Percentiles rank a stretch among this genome's conserved stretches.
Conservation (phyloP, 2,329 filamentous ascomycete genomes). For the Bisporella sp. region DNA sequence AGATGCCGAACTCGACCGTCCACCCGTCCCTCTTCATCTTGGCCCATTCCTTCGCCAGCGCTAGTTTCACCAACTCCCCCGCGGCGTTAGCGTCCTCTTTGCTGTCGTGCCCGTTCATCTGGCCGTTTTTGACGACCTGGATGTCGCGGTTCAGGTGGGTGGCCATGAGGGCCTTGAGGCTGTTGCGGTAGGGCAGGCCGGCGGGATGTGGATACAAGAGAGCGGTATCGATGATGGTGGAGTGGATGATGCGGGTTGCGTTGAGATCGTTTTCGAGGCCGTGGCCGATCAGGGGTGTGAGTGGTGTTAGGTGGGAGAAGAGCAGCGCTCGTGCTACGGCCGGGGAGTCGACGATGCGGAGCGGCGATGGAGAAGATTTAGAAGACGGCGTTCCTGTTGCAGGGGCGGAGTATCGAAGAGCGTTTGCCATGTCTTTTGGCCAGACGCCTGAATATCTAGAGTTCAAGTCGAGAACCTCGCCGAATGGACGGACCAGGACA, state of each 20-base stretch:
- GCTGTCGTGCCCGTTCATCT: slow-evolving; percentile 70
- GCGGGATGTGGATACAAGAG: slow-evolving; percentile 72
- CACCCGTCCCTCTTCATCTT: slow-evolving; percentile 61
- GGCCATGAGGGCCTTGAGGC: slow-evolving; percentile 69
- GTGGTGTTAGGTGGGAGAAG: slow-evolving; percentile 65
- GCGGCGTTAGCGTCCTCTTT: slow-evolving; percentile 86
- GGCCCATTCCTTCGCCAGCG: slow-evolving; percentile 65
- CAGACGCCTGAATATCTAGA: slow-evolving; percentile 86
- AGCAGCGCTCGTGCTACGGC: slow-evolving; percentile 68
- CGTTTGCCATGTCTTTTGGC: slow-evolving; percentile 66
- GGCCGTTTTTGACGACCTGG: slow-evolving; percentile 51
- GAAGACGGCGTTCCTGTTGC: slow-evolving; percentile 15
- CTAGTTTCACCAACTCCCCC: slow-evolving; percentile 73
- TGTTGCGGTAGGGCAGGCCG: slow-evolving; percentile 70
- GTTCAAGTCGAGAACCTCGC: slow-evolving; percentile 84
- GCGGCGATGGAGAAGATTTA: slow-evolving; percentile 24
- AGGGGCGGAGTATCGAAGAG: slow-evolving; percentile 44
- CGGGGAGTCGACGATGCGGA: slow-evolving; percentile 73
- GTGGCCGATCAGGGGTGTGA: slow-evolving; percentile 84
- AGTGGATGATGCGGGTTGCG: slow-evolving; percentile 72
- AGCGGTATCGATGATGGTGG: slow-evolving; percentile 77
- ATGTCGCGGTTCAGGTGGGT: slow-evolving; percentile 68
- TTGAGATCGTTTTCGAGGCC: slow-evolving; percentile 95
- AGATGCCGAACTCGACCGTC: slow-evolving; percentile 44
- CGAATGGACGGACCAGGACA: slow-evolving; percentile 75